Conservation (phyloP, 768 basidiomycete genomes). For the Auriscalpium vulgare region DNA sequence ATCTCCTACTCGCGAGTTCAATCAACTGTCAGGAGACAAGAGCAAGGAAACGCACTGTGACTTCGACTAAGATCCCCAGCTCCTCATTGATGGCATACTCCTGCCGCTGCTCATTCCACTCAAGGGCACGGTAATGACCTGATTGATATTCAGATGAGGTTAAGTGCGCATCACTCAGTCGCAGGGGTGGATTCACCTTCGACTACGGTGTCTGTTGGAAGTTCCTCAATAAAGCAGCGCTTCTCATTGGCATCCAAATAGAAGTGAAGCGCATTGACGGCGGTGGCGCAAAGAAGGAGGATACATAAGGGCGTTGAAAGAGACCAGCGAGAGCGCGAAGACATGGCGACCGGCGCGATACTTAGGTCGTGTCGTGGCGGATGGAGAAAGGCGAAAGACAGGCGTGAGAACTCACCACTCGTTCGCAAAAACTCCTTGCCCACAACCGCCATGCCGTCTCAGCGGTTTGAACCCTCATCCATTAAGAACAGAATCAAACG, state of each 20-base stretch:
- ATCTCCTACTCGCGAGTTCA: conserved; percentile 57
- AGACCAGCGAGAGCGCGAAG: conserved; percentile 11
- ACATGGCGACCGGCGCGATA: conserved; percentile 2
- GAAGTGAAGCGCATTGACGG: conserved; percentile 81
- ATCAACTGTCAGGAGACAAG: not conserved
- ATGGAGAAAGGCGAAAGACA: not conserved
- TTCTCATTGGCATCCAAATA: conserved; percentile 93
- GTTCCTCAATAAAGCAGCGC: conserved; percentile 93
- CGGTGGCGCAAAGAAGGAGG: conserved; percentile 33
- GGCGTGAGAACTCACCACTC: not conserved
- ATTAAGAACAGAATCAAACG: conserved; percentile 89
- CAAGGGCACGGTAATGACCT: conserved; percentile 91
- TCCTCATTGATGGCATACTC: conserved; percentile 63
- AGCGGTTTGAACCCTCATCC: conserved; percentile 51
- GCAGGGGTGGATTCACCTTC: conserved; percentile 51
- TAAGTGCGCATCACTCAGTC: not conserved
- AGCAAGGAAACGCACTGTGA: conserved; percentile 55
- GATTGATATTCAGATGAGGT: not conserved
- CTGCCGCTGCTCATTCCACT: conserved; percentile 76
- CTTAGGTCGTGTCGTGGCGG: not conserved
- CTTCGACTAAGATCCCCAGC: conserved; percentile 85
- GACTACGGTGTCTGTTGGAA: conserved; percentile 91
- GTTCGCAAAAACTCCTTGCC: not conserved
- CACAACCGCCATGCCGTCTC: conserved; percentile 38
- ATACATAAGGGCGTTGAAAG: conserved; percentile 26